Evolutionary conservation across 352 stramenopile genomes (phyloP).

Genomic region (Aphanomyces invadans): DNA sequence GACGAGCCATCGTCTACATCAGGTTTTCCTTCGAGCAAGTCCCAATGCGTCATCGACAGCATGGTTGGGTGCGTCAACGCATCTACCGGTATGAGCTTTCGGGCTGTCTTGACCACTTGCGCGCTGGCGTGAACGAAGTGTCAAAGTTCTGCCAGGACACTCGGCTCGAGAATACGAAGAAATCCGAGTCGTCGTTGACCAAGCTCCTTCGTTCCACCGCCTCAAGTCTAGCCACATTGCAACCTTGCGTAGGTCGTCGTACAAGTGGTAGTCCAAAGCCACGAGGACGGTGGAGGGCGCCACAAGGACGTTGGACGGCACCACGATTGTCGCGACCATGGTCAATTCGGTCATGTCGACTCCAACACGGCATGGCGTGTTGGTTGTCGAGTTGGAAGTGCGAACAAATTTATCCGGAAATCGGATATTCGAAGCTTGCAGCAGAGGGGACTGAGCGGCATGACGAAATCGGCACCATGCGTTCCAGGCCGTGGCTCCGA

Average conservation of each 20-base stretch:
- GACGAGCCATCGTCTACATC: conserved; percentile 34
- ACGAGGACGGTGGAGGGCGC: conserved; percentile 30
- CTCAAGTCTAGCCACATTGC: background rate
- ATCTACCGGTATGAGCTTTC: background rate
- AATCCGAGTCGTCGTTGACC: conserved; percentile 79
- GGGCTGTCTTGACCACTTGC: conserved; percentile 20
- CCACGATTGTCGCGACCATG: background rate
- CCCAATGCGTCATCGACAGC: background rate
- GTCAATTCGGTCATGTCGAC: background rate
- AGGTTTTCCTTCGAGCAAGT: conserved; percentile 31
- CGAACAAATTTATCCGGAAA: background rate
- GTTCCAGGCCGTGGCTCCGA: no score
- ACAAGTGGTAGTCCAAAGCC: conserved; percentile 82
- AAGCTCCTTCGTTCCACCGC: conserved; percentile 27
- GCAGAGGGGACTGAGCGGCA: no score
- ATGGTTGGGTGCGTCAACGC: background rate
- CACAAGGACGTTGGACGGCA: background rate
- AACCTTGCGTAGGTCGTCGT: background rate
- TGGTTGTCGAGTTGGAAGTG: background rate
- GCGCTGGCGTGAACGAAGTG: conserved; percentile 26
- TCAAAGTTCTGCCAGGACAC: conserved; percentile 39
- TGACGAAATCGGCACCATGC: no score
- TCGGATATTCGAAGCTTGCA: background rate
- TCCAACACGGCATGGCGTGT: background rate
- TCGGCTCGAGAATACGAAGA: conserved; percentile 64